Evolutionary conservation across 208 protist genomes (phyloP).

Genomic region (Trypanosoma scelopori): DNA sequence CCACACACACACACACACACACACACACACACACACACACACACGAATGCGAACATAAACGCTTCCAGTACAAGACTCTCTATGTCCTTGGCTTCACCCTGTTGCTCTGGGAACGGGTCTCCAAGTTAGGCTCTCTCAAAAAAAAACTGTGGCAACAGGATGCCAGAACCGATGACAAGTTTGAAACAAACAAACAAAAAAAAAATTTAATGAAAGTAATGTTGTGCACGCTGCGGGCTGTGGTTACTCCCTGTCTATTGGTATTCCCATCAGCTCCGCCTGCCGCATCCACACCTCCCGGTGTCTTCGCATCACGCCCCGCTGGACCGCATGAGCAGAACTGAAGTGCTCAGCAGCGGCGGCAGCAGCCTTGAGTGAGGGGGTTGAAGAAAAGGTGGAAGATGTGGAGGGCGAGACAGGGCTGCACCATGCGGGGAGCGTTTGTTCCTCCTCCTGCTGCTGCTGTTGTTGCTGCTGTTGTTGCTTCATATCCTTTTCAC

Average conservation of each 20-base stretch:
- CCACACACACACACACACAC: no score
- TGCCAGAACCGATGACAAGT: no score
- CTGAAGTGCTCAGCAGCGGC: neutral
- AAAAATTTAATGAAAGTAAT: neutral
- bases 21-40: no score
- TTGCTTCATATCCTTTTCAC: neutral
- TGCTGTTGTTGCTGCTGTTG: neutral
- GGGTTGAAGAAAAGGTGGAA: constrained; percentile 1
- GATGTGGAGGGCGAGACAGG: constrained; percentile 1
- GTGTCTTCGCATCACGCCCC: constrained; percentile 19
- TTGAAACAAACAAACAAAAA: neutral
- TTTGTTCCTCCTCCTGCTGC: neutral
- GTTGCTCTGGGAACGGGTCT: no score
- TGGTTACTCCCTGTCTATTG: neutral
- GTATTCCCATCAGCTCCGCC: constrained; percentile 21
- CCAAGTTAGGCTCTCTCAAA: no score
- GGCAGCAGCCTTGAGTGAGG: neutral
- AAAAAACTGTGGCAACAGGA: no score
- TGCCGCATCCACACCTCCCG: constrained; percentile 20
- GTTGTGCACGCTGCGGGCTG: neutral
- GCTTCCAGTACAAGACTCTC: no score
- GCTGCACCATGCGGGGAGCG: neutral
- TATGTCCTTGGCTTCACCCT: no score
- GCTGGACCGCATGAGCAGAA: neutral
- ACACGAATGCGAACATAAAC: no score